Evolutionary conservation across 2,329 filamentous ascomycete species (phyloP).

Genomic region (Chalaropsis thielavioides): DNA sequence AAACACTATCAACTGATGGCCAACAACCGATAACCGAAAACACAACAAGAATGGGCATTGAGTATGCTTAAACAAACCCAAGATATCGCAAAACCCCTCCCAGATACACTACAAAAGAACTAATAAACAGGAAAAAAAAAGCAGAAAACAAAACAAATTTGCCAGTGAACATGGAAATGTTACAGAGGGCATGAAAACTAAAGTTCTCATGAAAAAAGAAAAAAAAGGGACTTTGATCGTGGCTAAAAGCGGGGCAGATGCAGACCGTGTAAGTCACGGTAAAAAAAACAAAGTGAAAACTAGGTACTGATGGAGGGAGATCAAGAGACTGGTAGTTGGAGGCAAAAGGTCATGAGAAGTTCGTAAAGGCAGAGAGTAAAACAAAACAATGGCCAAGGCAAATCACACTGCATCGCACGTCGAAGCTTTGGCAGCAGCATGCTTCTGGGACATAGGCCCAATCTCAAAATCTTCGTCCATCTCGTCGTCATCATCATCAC

Average conservation of each 20-base stretch:
- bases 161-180: conserved; percentile 6
- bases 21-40: no score
- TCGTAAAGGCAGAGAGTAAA: not conserved
- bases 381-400: not conserved
- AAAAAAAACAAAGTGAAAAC: not conserved
- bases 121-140: not conserved
- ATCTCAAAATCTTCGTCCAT: conserved; percentile 19
- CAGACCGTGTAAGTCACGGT: not conserved
- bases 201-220: not conserved
- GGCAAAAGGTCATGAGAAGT: conserved; percentile 1
- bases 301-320: not conserved
- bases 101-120: not conserved
- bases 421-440: not conserved
- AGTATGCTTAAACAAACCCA: not conserved
- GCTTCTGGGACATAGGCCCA: not conserved
- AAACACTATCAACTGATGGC: not conserved
- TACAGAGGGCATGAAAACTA: not conserved
- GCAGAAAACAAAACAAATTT: conserved; percentile 1
- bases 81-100: conserved; percentile 14
- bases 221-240: not conserved
- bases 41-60: no score
- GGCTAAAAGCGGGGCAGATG: not conserved
- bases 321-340: not conserved
- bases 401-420: not conserved
- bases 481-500: conserved; percentile 20